A percentile compares a stretch with the other conserved stretches of the same genome.
Evolutionary conservation across 768 basidiomycete species (phyloP).

Genomic region (Trametes meyenii): DNA sequence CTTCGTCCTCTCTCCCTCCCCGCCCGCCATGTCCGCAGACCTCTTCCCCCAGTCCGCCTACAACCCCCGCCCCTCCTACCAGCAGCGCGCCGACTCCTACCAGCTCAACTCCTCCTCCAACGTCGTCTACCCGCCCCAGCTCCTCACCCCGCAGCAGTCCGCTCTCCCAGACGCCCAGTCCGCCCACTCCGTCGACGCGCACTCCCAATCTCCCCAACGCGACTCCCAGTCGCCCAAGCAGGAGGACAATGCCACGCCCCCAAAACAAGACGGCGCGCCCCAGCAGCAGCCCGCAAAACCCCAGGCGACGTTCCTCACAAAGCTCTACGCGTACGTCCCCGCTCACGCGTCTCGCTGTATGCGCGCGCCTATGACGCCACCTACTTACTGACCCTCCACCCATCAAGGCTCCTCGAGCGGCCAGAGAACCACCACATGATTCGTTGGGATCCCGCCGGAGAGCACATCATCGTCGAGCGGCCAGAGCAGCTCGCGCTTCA

Average conservation of each 20-base stretch:
- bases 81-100: conserved; percentile 36
- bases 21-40: conserved; percentile 42
- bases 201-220: conserved; percentile 23
- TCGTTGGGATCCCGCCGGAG: conserved; percentile 91
- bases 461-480: conserved; percentile 93
- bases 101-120: conserved; percentile 24
- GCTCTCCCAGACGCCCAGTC: conserved; percentile 25
- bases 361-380: conserved; percentile 30
- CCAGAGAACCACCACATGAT: conserved; percentile 97
- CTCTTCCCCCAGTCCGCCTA: conserved; percentile 47
- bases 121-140: conserved; percentile 33
- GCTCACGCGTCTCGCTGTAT: conserved; percentile 3
- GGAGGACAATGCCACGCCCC: conserved; percentile 38
- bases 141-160: conserved; percentile 28
- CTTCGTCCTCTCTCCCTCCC: conserved; percentile 13
- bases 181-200: conserved; percentile 25
- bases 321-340: conserved; percentile 85
- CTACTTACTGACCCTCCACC: neutral
- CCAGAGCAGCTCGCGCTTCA: conserved; percentile 93
- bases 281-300: conserved; percentile 63
- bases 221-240: conserved; percentile 39
- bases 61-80: conserved; percentile 42
- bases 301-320: conserved; percentile 95
- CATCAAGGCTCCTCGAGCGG: conserved; percentile 76
- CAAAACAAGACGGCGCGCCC: conserved; percentile 40